Evolutionary conservation across 257 asterid genomes (phyloP).

Genomic region (Cordia subcordata): DNA sequence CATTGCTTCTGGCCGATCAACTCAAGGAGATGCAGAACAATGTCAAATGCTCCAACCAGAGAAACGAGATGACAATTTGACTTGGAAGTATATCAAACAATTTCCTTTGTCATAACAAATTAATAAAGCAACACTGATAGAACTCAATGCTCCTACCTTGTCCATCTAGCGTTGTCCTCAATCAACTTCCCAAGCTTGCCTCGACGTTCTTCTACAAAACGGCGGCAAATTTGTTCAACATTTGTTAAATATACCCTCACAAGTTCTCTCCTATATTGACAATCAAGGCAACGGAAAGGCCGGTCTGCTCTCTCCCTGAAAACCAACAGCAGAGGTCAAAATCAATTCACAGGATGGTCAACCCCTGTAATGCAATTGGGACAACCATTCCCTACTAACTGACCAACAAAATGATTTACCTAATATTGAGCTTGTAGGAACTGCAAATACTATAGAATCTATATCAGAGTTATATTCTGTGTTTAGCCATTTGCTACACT

Average conservation of each 20-base stretch:
- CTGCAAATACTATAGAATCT: background rate
- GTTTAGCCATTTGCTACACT: background rate
- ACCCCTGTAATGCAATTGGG: background rate
- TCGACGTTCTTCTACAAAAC: slow-evolving; percentile 77
- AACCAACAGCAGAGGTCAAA: slow-evolving; percentile 15
- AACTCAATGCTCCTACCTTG: slow-evolving; percentile 51
- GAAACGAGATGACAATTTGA: background rate
- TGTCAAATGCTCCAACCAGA: slow-evolving; percentile 2
- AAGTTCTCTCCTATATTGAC: slow-evolving; percentile 90
- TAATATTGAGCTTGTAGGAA: background rate
- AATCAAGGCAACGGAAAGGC: slow-evolving; percentile 90
- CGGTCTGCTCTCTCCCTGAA: slow-evolving; percentile 87
- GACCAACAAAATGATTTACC: background rate
- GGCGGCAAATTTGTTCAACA: slow-evolving; percentile 90
- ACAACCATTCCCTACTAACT: background rate
- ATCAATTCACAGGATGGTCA: background rate
- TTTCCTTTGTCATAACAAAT: background rate
- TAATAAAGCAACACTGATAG: background rate
- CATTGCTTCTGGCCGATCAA: background rate
- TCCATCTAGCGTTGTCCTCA: slow-evolving; percentile 85
- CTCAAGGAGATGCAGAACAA: background rate
- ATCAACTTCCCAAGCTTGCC: slow-evolving; percentile 71
- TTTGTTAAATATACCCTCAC: slow-evolving; percentile 83
- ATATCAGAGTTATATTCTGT: background rate
- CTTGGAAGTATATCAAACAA: background rate